Evolutionary conservation across 2,329 filamentous ascomycete genomes (phyloP).

Genomic region (Fusarium tupiense): DNA sequence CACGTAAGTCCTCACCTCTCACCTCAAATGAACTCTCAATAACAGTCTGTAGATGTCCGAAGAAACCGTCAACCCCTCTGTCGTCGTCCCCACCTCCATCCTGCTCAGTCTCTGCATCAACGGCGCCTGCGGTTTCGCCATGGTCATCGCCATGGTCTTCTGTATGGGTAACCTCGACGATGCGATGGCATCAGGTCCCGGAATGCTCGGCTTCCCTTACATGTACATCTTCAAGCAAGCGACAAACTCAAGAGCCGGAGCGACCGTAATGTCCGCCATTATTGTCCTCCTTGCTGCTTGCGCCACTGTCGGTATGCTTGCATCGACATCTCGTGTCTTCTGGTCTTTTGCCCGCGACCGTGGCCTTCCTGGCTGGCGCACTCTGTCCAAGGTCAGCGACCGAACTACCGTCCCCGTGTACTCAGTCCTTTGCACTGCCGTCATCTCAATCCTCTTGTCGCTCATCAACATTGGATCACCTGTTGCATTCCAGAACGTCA

Average conservation of each 20-base stretch:
- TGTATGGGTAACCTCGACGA: conserved; percentile 59
- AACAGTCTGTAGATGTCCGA: conserved; percentile 51
- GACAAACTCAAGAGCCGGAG: conserved; percentile 57
- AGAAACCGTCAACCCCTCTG: conserved; percentile 58
- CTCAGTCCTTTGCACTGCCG: conserved; percentile 41
- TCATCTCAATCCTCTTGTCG: conserved; percentile 44
- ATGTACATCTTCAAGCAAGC: conserved; percentile 67
- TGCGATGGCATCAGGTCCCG: conserved; percentile 56
- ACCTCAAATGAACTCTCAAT: background rate
- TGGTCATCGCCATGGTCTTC: conserved; percentile 66
- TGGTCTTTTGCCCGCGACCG: conserved; percentile 60
- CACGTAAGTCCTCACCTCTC: conserved; percentile 29
- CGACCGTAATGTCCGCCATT: conserved; percentile 60
- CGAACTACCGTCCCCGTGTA: conserved; percentile 44
- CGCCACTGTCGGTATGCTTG: conserved; percentile 63
- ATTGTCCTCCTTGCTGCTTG: conserved; percentile 59
- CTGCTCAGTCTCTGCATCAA: conserved; percentile 61
- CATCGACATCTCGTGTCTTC: conserved; percentile 65
- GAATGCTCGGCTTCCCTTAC: conserved; percentile 59
- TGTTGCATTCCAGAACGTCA: conserved; percentile 45
- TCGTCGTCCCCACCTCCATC: conserved; percentile 61
- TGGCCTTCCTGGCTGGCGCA: conserved; percentile 45
- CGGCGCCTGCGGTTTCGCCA: conserved; percentile 62
- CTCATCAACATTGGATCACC: conserved; percentile 49
- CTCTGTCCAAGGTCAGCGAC: conserved; percentile 40